Base-by-base conservation (phyloP, 1,284 basidiomycete species). In the Cerioporus squamosus region DNA sequence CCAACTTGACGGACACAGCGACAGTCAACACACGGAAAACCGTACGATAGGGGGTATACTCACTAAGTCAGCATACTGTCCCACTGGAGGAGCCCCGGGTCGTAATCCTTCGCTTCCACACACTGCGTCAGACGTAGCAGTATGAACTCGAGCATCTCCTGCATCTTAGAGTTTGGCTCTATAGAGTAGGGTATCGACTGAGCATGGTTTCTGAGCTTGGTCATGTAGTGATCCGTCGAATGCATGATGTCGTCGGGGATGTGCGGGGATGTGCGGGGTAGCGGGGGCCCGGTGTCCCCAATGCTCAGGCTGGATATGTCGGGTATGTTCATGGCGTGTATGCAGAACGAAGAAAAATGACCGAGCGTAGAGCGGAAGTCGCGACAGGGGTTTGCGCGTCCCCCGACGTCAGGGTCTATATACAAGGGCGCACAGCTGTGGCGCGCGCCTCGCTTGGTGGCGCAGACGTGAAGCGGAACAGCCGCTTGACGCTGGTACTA, bases 141-240 rank as follows among this genome's bases (percentile, higher is more conserved):
- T 64, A 95, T 93, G 62, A 88, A 81, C 63, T 96, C 91, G 48
- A 97, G 81, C 67, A 93, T 79, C 44, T 82, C 77, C 70, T 95
- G 87, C 87, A 96, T 94, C 68, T 87, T 85, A 14, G 86, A 85
- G 59, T 93, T 81, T 0, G 89, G 79, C 74, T 97, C 95, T 63
- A 91, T 86, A 3, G 84, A 80, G 73, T 97, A 97, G 2, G 95
- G 95, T 44, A 98, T 69, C 9, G 80, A 81, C 52, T 75, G 74
- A 40, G 85, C 84, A 73, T 88, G 87, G 51, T 76, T 76, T 71
- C 80, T 81, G 44, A 89, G 75, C 67, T 87, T 88, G 62, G 77
- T 72, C 70, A 85, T 75, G 67, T 82, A 81, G 17, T 71, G 78
- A 64, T 86, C 81, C 22, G 74, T 70, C 31, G 70, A 64, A 40